phyloP scores from a whole-genome alignment of 1,139 yeast genomes.

The Nakaseomyces uthaithaninus region DNA sequence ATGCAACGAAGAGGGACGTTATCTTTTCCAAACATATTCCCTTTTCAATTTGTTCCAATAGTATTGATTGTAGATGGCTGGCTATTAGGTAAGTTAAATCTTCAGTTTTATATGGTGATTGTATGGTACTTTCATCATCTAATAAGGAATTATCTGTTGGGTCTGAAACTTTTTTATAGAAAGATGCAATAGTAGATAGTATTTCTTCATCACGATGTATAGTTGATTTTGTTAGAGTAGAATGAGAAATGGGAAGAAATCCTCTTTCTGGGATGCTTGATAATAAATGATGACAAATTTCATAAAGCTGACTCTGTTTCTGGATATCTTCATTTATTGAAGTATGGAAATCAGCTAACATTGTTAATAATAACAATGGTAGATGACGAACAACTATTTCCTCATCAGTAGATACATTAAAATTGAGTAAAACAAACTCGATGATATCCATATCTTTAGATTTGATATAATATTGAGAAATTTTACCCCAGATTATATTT shows the following conservation, averaged over 20 bases:
- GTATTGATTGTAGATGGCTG: conserved; percentile 33
- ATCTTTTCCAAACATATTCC: conserved; percentile 27
- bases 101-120: conserved; percentile 40
- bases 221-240: conserved; percentile 25
- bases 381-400: conserved; percentile 73
- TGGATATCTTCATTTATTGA: conserved; percentile 1
- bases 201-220: conserved; percentile 19
- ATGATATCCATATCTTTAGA: conserved; percentile 39
- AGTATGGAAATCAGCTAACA: conserved; percentile 28
- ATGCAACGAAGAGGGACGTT: conserved; percentile 37
- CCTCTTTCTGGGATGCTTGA: conserved; percentile 54
- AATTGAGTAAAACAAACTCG: conserved; percentile 51
- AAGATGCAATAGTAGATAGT: conserved; percentile 28
- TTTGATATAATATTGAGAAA: conserved; percentile 37
- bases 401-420: conserved; percentile 66
- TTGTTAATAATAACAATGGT: conserved; percentile 55
- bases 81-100: conserved; percentile 40
- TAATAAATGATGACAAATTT: conserved; percentile 35
- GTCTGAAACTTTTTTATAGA: conserved; percentile 28
- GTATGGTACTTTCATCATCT: conserved; percentile 16
- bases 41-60: conserved; percentile 28
- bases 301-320: conserved; percentile 9
- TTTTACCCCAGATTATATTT: conserved; percentile 61
- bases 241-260: conserved; percentile 40
- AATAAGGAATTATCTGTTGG: conserved; percentile 12